These are phyloP conservation scores for Metschnikowia cerradonensis DNA, from an alignment of 805 yeast species.

Conservation along the genomic window DNA sequence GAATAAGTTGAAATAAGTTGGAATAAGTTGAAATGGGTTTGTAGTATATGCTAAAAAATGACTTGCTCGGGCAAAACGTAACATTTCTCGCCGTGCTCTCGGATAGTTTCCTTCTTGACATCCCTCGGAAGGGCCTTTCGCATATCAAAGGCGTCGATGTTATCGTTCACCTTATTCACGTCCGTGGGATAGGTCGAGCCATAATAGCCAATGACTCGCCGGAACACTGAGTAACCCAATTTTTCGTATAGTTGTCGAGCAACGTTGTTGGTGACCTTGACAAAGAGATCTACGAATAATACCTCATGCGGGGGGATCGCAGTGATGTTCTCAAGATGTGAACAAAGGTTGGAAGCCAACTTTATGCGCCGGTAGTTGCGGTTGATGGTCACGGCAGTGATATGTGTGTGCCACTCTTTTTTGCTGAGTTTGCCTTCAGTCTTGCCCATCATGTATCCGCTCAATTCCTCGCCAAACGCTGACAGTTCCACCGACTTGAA, in stretches of 20 bases:
- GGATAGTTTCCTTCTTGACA: slow-evolving; percentile 45
- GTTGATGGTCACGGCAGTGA: slow-evolving; percentile 90
- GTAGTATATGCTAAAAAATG: slow-evolving; percentile 36
- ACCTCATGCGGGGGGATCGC: slow-evolving; percentile 70
- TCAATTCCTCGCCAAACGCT: slow-evolving; percentile 19
- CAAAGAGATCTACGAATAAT: slow-evolving; percentile 86
- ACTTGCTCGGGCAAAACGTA: slow-evolving; percentile 67
- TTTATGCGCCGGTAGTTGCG: slow-evolving; percentile 81
- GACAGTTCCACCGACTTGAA: slow-evolving; percentile 59
- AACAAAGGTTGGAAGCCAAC: slow-evolving; percentile 75
- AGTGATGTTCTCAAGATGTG: slow-evolving; percentile 67
- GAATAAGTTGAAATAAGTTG: no score
- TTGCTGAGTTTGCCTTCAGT: slow-evolving; percentile 70
- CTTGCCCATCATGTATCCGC: slow-evolving; percentile 93
- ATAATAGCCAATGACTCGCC: slow-evolving; percentile 89
- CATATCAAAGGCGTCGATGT: slow-evolving; percentile 87
- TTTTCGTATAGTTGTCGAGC: slow-evolving; percentile 84
- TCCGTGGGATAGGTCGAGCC: slow-evolving; percentile 50
- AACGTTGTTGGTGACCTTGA: slow-evolving; percentile 74
- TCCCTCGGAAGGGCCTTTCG: slow-evolving; percentile 62
- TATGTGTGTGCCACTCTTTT: slow-evolving; percentile 92
- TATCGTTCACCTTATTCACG: slow-evolving; percentile 52
- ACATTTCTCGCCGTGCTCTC: slow-evolving; percentile 57
- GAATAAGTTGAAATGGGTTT: neutral
- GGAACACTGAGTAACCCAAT: slow-evolving; percentile 75